Evolutionary conservation across 1,284 basidiomycete species (phyloP).

Genomic region (Apiotrichum montevideense): DNA sequence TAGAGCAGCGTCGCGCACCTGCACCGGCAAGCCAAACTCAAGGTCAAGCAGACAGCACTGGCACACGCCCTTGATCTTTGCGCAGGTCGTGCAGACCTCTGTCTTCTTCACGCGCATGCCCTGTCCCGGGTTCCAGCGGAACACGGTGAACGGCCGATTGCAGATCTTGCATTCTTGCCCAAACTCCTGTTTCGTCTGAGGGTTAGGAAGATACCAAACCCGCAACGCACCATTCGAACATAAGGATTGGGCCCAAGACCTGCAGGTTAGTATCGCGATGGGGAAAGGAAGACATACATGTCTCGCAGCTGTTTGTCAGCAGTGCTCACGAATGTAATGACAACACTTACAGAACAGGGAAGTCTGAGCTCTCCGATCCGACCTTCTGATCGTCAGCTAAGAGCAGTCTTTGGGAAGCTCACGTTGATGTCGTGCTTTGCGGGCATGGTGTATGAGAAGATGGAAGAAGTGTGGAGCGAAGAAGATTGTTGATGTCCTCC

Average conservation of each 20-base stretch:
- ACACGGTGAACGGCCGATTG: slow-evolving; percentile 91
- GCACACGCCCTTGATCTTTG: slow-evolving; percentile 98
- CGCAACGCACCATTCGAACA: slow-evolving; percentile 67
- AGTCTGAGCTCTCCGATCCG: slow-evolving; percentile 46
- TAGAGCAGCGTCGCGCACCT: slow-evolving; percentile 93
- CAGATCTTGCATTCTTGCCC: slow-evolving; percentile 87
- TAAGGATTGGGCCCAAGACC: slow-evolving; percentile 83
- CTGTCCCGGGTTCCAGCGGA: slow-evolving; percentile 92
- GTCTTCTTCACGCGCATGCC: slow-evolving; percentile 96
- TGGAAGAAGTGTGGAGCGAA: not conserved
- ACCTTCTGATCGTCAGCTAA: slow-evolving; percentile 36
- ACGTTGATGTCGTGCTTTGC: slow-evolving; percentile 48
- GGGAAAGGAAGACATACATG: slow-evolving; percentile 56
- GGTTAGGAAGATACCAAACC: not conserved
- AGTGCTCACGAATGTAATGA: not conserved
- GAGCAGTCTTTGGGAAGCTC: too few species aligned
- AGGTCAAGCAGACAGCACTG: slow-evolving; percentile 95
- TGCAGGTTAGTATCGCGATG: slow-evolving; percentile 33
- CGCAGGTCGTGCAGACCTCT: slow-evolving; percentile 96
- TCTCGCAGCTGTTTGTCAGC: slow-evolving; percentile 56
- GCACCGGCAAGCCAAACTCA: slow-evolving; percentile 92
- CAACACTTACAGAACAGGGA: slow-evolving; percentile 43
- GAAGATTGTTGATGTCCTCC: too few species aligned
- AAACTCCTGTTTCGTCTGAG: slow-evolving; percentile 87
- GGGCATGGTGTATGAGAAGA: slow-evolving; percentile 20